Percentiles rank a stretch among this genome's conserved stretches.
Evolutionary conservation across 2,329 filamentous ascomycete genomes (phyloP).

Genomic region (Botrytis squamosa): DNA sequence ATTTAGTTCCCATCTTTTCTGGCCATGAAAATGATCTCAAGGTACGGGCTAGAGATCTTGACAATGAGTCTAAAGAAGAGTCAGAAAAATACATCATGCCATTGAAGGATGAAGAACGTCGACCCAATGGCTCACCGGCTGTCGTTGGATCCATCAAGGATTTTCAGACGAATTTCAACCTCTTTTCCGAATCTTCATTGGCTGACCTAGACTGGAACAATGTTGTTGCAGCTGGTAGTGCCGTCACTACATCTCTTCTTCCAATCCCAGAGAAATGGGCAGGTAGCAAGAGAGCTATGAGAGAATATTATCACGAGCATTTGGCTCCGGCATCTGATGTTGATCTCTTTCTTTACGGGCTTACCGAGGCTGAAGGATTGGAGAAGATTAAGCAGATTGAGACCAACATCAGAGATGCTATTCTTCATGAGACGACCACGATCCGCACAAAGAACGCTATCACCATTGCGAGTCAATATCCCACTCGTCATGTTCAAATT

Average conservation of each 20-base stretch:
- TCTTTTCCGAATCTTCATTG: conserved; percentile 79
- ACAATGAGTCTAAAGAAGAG: conserved; percentile 57
- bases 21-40: conserved; percentile 56
- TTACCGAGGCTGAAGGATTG: conserved; percentile 73
- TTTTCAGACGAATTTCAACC: conserved; percentile 74
- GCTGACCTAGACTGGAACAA: conserved; percentile 79
- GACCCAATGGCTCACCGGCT: conserved; percentile 61
- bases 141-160: conserved; percentile 65
- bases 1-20: conserved; percentile 65
- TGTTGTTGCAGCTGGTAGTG: conserved; percentile 76
- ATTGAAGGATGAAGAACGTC: conserved; percentile 60
- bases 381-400: conserved; percentile 87
- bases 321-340: conserved; percentile 83
- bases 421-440: conserved; percentile 79
- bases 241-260: conserved; percentile 75
- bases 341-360: conserved; percentile 79
- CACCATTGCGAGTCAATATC: conserved; percentile 82
- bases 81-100: conserved; percentile 69
- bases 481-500: conserved; percentile 78
- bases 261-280: conserved; percentile 64
- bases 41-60: conserved; percentile 60
- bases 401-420: conserved; percentile 67
- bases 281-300: conserved; percentile 59
- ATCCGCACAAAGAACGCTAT: conserved; percentile 85
- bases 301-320: conserved; percentile 78